Evolutionary conservation across 345 rosid genomes (phyloP).

Genomic region (Bruguiera parviflora): DNA sequence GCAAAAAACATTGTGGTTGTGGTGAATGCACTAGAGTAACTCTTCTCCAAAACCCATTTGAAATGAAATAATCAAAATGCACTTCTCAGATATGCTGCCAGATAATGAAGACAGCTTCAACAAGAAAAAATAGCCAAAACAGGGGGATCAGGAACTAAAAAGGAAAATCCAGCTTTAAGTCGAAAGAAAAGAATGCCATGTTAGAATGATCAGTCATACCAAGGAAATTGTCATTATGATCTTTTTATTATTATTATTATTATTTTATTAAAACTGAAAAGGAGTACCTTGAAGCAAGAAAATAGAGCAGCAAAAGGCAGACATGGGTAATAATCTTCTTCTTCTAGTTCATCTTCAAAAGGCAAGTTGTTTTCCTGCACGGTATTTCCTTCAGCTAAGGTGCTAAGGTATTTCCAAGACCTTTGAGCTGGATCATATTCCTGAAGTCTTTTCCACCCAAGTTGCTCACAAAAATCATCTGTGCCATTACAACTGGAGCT

Average conservation of each 20-base stretch:
- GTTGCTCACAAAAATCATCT: constrained; percentile 63
- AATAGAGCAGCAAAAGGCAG: constrained; percentile 93
- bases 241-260: too few relatives aligned
- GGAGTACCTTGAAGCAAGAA: constrained; percentile 73
- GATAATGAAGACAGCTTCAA: not conserved
- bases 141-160: not conserved
- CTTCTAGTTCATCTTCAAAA: constrained; percentile 80
- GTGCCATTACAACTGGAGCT: constrained; percentile 56
- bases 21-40: not conserved
- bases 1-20: too few relatives aligned
- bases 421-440: constrained; percentile 72
- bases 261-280: not conserved
- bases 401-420: constrained; percentile 73
- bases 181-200: not conserved
- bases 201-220: not conserved
- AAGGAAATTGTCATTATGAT: not conserved
- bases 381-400: constrained; percentile 51
- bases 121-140: too few relatives aligned
- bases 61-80: not conserved
- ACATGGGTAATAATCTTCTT: constrained; percentile 85
- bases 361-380: constrained; percentile 35
- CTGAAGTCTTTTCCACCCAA: constrained; percentile 72
- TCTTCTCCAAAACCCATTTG: not conserved
- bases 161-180: not conserved
- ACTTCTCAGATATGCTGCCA: not conserved